Evolutionary conservation across 768 basidiomycete genomes (phyloP), one percentile per base, ranked within the genome.

Genomic region (Suillus weaverae): DNA sequence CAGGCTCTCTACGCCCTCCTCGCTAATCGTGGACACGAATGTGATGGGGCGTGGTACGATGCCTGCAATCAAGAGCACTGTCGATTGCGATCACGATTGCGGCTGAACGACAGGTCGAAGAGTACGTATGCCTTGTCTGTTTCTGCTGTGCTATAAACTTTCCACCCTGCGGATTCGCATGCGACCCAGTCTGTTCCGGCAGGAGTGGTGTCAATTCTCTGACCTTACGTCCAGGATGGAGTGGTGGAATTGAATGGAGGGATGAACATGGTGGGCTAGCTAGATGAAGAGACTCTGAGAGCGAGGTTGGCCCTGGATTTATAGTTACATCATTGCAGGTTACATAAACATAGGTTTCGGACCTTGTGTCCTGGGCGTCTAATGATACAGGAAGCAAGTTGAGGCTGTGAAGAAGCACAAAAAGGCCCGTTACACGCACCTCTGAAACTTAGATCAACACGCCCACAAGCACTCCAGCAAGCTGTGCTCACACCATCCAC

Each of bases 81-180:
- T 18, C 4, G 3, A 11, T 33, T 26, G 16, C 38, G 22, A 30
- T n/a, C 46, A 41, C 41, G 18, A 43, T 18, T 43, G 18, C 41
- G 33, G 3, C 30, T 33, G n/a, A 59, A 44, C 44, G 13, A 22
- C 1, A 2, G 48, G n/a, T 5, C 43, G 1, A 13, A n/a, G 43
- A 33, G 26, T 60, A 43, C 71, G 60, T 65, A 80, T 77, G 22
- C 3, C 7, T 65, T 68, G 51, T 75, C 76, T 33, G 72, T 54
- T 13, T 70, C 72, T 22, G 70, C 70, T 0, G 79, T 70, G 41
- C 79, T 68, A 55, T 80, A 67, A 39, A 65, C 60, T 26, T 70
- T 76, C 78, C 76, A 80, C 26, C 78, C 77, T 11, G 72, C 67
- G 20, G 72, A 62, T 60, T 78, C 78, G 20, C 76, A 76, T 61